Evolutionary conservation across 1,284 basidiomycete species (phyloP).

Genomic region (Prillingera fragicola): DNA sequence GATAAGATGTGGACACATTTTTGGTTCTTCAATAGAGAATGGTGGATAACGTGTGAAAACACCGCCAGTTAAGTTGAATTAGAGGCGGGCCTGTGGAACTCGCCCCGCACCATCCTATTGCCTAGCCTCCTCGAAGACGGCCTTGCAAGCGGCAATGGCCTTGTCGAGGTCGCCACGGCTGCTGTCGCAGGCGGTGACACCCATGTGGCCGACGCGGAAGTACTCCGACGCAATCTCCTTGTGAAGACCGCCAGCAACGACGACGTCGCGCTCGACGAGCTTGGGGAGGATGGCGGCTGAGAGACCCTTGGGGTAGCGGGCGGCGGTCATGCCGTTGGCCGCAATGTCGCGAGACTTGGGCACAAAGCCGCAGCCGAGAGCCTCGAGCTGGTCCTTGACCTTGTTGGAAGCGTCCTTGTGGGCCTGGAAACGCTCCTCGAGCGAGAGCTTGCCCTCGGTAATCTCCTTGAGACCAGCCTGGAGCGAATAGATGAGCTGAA

Average conservation of each 20-base stretch:
- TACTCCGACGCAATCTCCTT: slow-evolving; percentile 72
- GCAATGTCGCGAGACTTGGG: slow-evolving; percentile 59
- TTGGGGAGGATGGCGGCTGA: slow-evolving; percentile 63
- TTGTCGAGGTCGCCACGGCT: slow-evolving; percentile 69
- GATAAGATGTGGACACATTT: too few species aligned
- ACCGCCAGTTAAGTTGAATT: too few species aligned
- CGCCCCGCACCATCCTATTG: too few species aligned
- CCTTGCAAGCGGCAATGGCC: slow-evolving; percentile 64
- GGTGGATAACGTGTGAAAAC: too few species aligned
- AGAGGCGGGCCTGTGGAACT: too few species aligned
- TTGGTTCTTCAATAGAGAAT: too few species aligned
- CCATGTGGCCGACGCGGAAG: slow-evolving; percentile 69
- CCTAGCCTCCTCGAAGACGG: slow-evolving; percentile 51
- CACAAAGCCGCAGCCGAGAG: slow-evolving; percentile 67
- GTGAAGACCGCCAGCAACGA: slow-evolving; percentile 87
- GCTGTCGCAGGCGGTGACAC: slow-evolving; percentile 67
- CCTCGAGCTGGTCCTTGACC: slow-evolving; percentile 65
- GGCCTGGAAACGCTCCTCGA: slow-evolving; percentile 72
- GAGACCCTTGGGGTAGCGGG: slow-evolving; percentile 71
- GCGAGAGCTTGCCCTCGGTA: slow-evolving; percentile 55
- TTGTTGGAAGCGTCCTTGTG: slow-evolving; percentile 69
- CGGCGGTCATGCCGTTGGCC: slow-evolving; percentile 91
- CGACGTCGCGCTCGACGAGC: slow-evolving; percentile 55
- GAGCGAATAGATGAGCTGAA: slow-evolving; percentile 90
- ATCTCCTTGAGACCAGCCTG: slow-evolving; percentile 73